phyloP scores from a whole-genome alignment of 768 basidiomycete species.

The Mycena olivaceomarginata region DNA sequence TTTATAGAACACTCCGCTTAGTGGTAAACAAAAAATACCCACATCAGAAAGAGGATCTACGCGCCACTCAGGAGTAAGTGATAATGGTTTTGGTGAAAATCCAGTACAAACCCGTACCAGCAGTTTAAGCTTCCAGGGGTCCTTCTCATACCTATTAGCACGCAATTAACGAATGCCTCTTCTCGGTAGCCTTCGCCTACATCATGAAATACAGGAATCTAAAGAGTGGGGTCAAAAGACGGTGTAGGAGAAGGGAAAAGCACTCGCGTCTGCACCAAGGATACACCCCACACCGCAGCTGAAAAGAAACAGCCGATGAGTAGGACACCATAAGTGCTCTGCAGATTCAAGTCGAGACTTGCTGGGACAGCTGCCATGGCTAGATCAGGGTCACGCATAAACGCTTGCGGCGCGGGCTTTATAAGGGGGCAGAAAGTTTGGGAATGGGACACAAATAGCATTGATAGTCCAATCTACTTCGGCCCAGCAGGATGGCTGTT shows the following conservation, averaged over 20 bases:
- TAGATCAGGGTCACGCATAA: neutral
- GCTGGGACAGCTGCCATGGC: constrained; percentile 13
- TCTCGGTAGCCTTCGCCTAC: neutral
- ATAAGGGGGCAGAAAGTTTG: neutral
- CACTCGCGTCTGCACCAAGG: constrained; percentile 31
- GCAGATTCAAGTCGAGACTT: constrained; percentile 28
- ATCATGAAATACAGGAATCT: constrained; percentile 33
- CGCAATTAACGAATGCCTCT: neutral
- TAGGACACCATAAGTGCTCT: constrained; percentile 28
- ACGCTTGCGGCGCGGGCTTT: neutral
- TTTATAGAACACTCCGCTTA: neutral
- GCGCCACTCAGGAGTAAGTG: neutral
- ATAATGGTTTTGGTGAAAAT: neutral
- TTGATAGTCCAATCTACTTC: neutral
- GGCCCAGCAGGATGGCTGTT: neutral
- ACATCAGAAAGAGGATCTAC: constrained; percentile 31
- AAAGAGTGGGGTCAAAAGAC: neutral
- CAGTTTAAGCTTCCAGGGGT: constrained; percentile 25
- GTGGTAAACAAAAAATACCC: neutral
- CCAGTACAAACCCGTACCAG: constrained; percentile 4
- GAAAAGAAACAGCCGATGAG: constrained; percentile 36
- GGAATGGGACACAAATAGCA: constrained; percentile 4
- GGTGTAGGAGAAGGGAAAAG: neutral
- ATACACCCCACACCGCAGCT: constrained; percentile 27
- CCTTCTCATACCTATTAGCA: constrained; percentile 19